Base-by-base conservation (phyloP, 441 rosid genomes). In the Populus hybrid region DNA sequence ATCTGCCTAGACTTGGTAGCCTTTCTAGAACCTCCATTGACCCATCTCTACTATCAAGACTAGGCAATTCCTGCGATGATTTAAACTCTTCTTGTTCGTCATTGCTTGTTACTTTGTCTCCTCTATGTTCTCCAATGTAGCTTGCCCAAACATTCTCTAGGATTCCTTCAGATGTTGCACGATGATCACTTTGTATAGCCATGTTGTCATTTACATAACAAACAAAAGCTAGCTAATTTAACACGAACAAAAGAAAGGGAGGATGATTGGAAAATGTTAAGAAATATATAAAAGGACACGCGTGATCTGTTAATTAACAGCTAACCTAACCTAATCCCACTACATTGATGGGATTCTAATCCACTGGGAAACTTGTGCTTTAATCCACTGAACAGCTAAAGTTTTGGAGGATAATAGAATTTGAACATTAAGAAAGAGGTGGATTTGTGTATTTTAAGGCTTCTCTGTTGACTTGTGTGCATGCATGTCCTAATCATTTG, bases 111-210 rank as follows among this genome's bases (percentile, higher is more conserved):
- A 40, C 21, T 72, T 64, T 73, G 28, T 76, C 75, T 20, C 35
- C 78, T 76, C 69, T 81, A 23, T 80, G 76, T 29, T 66, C 78
- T 59, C 90, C 84, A 18, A 90, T 88, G 89, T 86, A 94, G 50
- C 82, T 94, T 2, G 83, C 92, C 98, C 98, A 92, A 18, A 89
- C 92, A 24, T 88, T 85, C 86, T 92, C 92, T 24, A 94, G 80
- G 4, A 87, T 80, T 82, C 75, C 82, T 31, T 86, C 85, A 2
- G 82, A 73, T 84, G 66, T 76, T 74, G 28, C 74, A 28, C 45
- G 63, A 33, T 78, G 81, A 38, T 82, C 74, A 1, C 80, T 82
- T 66, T 84, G 86, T 36, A 82, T 78, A 16, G 84, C 84, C 93
- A 29, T 29, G 31, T 29, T 29, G 31, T 29, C 31, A 29, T 29